A percentile compares a stretch with the other conserved stretches of the same genome.
These are phyloP conservation scores for Flaveria ramosissima DNA, from an alignment of 129 eudicot species.

Conservation along the genomic window DNA sequence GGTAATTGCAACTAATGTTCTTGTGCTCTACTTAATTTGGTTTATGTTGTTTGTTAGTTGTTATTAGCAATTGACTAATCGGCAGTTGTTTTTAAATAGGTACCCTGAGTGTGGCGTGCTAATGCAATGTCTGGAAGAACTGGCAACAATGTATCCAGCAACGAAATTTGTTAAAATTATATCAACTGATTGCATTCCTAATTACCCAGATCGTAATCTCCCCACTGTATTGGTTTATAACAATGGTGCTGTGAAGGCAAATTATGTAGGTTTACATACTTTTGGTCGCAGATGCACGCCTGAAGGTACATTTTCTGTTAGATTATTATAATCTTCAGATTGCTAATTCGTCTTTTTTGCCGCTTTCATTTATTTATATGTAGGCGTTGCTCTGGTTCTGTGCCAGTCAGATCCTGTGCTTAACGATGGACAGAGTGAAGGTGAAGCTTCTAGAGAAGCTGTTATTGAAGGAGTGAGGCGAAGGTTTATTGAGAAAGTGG, in stretches of 20 bases:
- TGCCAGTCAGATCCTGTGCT: constrained; percentile 90
- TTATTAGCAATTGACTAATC: constrained; percentile 15
- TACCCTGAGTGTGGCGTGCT: constrained; percentile 73
- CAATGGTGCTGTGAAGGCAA: constrained; percentile 86
- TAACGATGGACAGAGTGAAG: constrained; percentile 72
- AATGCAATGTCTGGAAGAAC: constrained; percentile 74
- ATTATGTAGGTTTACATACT: constrained; percentile 67
- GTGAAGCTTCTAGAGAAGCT: constrained; percentile 67
- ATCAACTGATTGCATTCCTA: constrained; percentile 96
- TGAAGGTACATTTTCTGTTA: constrained; percentile 60
- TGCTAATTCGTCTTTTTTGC: background rate
- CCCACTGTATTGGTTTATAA: constrained; percentile 94
- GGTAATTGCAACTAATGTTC: constrained; percentile 43
- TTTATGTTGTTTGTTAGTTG: background rate
- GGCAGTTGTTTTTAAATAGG: constrained; percentile 39
- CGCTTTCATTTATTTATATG: background rate
- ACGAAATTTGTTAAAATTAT: constrained; percentile 90
- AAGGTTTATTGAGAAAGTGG: constrained; percentile 80
- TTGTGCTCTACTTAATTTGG: background rate
- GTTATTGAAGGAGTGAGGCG: constrained; percentile 78
- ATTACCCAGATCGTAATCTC: constrained; percentile 88
- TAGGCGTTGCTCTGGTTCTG: constrained; percentile 82
- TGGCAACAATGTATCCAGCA: constrained; percentile 78
- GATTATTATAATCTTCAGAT: background rate
- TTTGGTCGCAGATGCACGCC: constrained; percentile 95